phyloP scores from a whole-genome alignment of 2,329 filamentous ascomycete genomes.

The Aspergillus brasiliensis region DNA sequence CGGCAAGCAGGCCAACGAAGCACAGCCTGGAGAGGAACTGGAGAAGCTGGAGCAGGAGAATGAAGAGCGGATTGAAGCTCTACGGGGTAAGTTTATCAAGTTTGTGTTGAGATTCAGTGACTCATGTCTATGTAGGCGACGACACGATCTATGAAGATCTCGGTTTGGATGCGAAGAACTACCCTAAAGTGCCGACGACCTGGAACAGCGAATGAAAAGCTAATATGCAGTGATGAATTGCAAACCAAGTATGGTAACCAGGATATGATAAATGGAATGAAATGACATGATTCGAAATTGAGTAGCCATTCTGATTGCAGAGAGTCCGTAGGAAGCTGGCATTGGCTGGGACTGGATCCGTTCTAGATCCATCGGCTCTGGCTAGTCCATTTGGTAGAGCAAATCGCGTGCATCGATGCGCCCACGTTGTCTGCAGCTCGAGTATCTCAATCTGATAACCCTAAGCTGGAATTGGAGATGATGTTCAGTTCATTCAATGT shows the following conservation, averaged over 20 bases:
- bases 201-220: constrained; percentile 47
- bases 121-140: constrained; percentile 47
- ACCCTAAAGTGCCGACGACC: constrained; percentile 63
- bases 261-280: constrained; percentile 1
- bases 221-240: neutral
- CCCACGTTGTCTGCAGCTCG: neutral
- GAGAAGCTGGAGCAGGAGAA: constrained; percentile 77
- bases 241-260: neutral
- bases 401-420: neutral
- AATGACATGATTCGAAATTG: neutral
- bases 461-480: neutral
- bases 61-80: constrained; percentile 63
- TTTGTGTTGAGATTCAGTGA: neutral
- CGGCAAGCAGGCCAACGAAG: constrained; percentile 57
- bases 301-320: neutral
- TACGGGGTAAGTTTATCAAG: constrained; percentile 49
- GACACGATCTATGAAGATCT: constrained; percentile 63
- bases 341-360: neutral
- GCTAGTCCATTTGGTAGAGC: neutral
- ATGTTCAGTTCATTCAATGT: too few relatives aligned
- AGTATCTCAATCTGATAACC: neutral
- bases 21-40: constrained; percentile 69
- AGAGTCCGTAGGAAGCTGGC: neutral
- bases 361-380: neutral
- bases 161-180: constrained; percentile 63